Percentiles rank a stretch among this genome's conserved stretches.
These are phyloP conservation scores for Aotearoamyces nothofagi DNA, from an alignment of 2,329 filamentous ascomycete genomes.

Conservation along the genomic window DNA sequence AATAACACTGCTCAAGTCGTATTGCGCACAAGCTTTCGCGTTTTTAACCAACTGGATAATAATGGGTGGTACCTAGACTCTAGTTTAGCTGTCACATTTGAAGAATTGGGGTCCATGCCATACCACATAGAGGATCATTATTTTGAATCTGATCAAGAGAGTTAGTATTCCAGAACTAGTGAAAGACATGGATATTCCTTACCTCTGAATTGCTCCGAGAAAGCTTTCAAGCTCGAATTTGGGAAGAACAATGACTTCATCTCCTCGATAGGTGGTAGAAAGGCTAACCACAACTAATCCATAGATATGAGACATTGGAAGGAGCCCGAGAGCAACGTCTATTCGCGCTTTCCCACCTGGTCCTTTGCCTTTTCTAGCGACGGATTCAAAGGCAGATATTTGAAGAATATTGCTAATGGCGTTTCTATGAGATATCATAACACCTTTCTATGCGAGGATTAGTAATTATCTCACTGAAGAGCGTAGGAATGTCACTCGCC, in stretches of 20 bases:
- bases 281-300: conserved; percentile 58
- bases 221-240: conserved; percentile 61
- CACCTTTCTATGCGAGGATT: conserved; percentile 49
- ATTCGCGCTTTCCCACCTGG: neutral
- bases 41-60: conserved; percentile 62
- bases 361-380: conserved; percentile 20
- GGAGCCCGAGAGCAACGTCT: conserved; percentile 44
- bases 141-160: no score
- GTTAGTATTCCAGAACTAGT: no score
- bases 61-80: conserved; percentile 58
- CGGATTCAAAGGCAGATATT: conserved; percentile 28
- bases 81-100: no score
- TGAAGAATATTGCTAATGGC: conserved; percentile 66
- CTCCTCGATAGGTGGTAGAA: conserved; percentile 50
- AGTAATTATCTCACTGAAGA: neutral
- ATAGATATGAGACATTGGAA: conserved; percentile 76
- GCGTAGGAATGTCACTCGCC: conserved; percentile 25
- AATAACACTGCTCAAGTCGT: conserved; percentile 54
- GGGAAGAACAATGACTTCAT: conserved; percentile 55
- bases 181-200: neutral
- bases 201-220: conserved; percentile 42
- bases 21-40: conserved; percentile 42
- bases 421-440: conserved; percentile 69
- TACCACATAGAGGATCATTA: no score
- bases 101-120: no score